These are phyloP conservation scores for Hondaea fermentalgiana DNA, from an alignment of 108 stramenopile species.

Conservation along the genomic window DNA sequence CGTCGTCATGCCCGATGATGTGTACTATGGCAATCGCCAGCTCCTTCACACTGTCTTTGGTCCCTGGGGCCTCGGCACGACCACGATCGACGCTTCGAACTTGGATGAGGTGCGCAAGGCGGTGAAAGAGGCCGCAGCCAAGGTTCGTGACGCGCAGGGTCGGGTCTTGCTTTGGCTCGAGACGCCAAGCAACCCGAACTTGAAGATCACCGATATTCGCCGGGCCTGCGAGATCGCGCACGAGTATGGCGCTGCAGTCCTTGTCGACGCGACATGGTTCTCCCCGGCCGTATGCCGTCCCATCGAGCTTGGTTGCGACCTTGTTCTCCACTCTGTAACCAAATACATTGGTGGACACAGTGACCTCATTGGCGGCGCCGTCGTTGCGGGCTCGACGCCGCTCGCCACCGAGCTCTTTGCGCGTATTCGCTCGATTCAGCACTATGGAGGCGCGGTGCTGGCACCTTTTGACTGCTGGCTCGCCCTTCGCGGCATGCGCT, in stretches of 20 bases:
- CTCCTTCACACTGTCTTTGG: not conserved
- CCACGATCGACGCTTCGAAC: not conserved
- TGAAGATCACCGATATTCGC: slow-evolving; percentile 15
- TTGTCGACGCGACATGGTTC: slow-evolving; percentile 28
- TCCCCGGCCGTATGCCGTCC: slow-evolving; percentile 23
- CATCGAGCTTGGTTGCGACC: slow-evolving; percentile 22
- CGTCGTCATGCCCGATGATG: slow-evolving; percentile 44
- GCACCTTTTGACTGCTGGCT: slow-evolving; percentile 22
- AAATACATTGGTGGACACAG: slow-evolving; percentile 33
- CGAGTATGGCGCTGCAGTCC: not conserved
- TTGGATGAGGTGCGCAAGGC: not conserved
- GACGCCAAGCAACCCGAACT: slow-evolving; percentile 28
- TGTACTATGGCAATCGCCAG: slow-evolving; percentile 39
- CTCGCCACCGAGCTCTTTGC: not conserved
- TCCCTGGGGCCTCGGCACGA: not conserved
- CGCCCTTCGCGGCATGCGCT: slow-evolving; percentile 32
- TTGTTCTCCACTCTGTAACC: slow-evolving; percentile 27
- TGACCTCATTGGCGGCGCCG: slow-evolving; percentile 39
- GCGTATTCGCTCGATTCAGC: not conserved
- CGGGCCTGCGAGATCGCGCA: not conserved
- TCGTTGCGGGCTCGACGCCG: slow-evolving; percentile 12
- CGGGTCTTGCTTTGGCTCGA: slow-evolving; percentile 20
- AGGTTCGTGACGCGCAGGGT: not conserved
- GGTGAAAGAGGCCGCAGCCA: not conserved
- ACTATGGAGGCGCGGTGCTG: not conserved